Base-by-base conservation (phyloP, 306 rosid genomes). In the Quercus wislizeni region DNA sequence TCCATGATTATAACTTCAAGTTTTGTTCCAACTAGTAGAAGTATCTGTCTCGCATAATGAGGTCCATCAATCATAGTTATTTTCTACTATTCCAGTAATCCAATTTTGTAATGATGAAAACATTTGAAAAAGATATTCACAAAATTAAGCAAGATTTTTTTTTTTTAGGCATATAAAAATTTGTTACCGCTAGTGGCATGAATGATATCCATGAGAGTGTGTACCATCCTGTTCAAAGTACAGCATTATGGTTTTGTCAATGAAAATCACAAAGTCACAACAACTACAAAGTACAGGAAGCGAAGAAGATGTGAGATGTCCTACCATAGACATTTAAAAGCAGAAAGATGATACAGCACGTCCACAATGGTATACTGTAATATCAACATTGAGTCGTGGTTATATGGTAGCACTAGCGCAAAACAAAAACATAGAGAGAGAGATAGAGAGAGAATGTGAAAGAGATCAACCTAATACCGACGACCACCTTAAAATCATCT, bases 401-500 rank as follows among this genome's bases (percentile, higher is more conserved):
- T 27, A 6, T 28, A 14, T 63, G 11, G 9, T 17, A 27, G 17
- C 15, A 11, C 15, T 10, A 61, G 28, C 8, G 15, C 11, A 63
- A 4, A 2, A 62, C n/a, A 13, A 4, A 27, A 4, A 14, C 69
- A 62, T 1, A 54, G 54, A 67, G 51, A 81, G 8, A 59, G 33
- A 23, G 18, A 59, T 1, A 59, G 31, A 21, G 15, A 21, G 30
- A 20, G 68, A 12, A 9, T 0, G 38, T 12, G 35, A 27, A 4
- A 62, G 41, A 28, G 43, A 15, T 6, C 38, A 31, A 90, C 94
- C 97, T 89, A 62, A 92, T 86, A 18, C 94, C 94, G 1, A 92
- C 88, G 62, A 92, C 93, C 62, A 86, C 84, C 79, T 92, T 90
- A 71, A 89, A 92, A 78, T 92, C 97, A 77, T 92, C 94, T 76